Percentiles rank a stretch among this genome's conserved stretches.
phyloP scores from a whole-genome alignment of 257 asterid genomes.

The Gynochthodes officinalis region DNA sequence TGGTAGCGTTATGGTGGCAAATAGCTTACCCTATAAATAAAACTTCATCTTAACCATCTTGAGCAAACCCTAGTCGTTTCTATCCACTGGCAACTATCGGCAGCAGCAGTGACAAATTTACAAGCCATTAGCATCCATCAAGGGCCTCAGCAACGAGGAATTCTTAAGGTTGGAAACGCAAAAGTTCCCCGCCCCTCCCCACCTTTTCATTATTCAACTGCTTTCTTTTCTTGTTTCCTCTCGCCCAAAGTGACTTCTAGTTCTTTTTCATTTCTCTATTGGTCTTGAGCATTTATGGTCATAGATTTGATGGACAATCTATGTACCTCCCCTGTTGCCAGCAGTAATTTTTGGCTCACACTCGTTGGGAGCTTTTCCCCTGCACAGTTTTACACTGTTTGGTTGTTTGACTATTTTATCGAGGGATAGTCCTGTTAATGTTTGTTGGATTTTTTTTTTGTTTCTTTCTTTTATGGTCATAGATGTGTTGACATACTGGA shows the following conservation, averaged over 20 bases:
- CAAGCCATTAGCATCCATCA: neutral
- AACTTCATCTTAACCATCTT: neutral
- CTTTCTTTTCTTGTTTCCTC: neutral
- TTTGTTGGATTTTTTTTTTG: conserved; percentile 3
- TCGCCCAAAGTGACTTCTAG: neutral
- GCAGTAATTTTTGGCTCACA: neutral
- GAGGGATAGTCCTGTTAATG: conserved; percentile 8
- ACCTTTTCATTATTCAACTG: neutral
- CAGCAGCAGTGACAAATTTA: neutral
- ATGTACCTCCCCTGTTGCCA: neutral
- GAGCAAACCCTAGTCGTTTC: neutral
- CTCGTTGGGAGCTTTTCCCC: neutral
- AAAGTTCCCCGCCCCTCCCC: neutral
- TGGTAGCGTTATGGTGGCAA: neutral
- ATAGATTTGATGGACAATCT: neutral
- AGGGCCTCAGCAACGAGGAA: neutral
- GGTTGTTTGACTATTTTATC: conserved; percentile 21
- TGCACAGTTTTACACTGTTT: neutral
- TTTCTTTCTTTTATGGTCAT: too few relatives aligned
- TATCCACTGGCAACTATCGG: neutral
- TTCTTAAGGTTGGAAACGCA: neutral
- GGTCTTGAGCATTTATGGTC: neutral
- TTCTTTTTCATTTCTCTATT: neutral
- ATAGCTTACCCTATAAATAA: neutral
- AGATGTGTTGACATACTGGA: too few relatives aligned